A percentile compares a stretch with the other conserved stretches of the same genome.
phyloP scores from a whole-genome alignment of 495 filamentous ascomycete species.

The Penicillium cosmopolitanum region DNA sequence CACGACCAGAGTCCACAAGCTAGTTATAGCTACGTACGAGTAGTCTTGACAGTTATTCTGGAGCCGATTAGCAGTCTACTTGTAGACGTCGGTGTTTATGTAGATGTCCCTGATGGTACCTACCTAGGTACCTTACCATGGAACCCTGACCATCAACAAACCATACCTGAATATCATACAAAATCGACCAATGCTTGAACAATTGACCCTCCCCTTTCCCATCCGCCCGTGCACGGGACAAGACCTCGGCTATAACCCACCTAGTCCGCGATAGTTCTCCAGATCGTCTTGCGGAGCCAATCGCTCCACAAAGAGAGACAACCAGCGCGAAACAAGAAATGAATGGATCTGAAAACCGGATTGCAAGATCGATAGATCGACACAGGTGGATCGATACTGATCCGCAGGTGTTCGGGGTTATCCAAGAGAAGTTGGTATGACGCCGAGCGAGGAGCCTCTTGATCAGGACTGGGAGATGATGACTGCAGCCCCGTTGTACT shows the following conservation, averaged over 20 bases:
- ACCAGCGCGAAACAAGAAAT: constrained; percentile 13
- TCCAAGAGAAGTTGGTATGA: not conserved
- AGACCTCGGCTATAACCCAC: not conserved
- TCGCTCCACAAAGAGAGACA: constrained; percentile 3
- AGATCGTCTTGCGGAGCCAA: constrained; percentile 3
- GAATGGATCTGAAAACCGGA: constrained; percentile 24
- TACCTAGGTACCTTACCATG: no score
- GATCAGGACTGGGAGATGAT: constrained; percentile 1
- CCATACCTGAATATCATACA: no score
- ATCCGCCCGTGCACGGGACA: not conserved
- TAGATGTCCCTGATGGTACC: no score
- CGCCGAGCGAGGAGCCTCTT: constrained; percentile 9
- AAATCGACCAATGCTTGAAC: not conserved
- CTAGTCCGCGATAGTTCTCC: constrained; percentile 2
- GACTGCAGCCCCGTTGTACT: constrained; percentile 3
- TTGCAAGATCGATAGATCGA: constrained; percentile 23
- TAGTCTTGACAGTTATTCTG: no score
- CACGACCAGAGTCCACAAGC: no score
- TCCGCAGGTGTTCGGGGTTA: not conserved
- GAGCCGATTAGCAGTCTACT: no score
- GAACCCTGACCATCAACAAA: no score
- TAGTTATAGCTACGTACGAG: no score
- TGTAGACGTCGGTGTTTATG: no score
- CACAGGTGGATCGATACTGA: constrained; percentile 8
- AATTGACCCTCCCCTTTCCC: not conserved